Percentiles rank a stretch among this genome's conserved stretches.
phyloP scores from a whole-genome alignment of 169 alveolate genomes.

The Cryptosporidium meleagridis region DNA sequence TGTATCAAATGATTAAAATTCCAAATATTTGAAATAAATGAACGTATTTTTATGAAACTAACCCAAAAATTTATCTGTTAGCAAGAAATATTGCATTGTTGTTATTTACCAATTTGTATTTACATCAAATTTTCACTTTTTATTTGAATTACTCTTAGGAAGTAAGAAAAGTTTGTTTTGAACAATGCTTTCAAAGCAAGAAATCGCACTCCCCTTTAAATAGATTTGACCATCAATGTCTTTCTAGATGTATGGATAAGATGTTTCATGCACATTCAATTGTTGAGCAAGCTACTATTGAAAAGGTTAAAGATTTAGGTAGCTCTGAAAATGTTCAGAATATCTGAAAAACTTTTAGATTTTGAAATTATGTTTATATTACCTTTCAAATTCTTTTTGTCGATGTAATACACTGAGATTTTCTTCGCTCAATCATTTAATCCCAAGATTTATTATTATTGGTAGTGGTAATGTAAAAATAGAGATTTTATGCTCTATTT shows the following conservation, averaged over 20 bases:
- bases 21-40: background rate
- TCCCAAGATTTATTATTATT: background rate
- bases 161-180: conserved; percentile 53
- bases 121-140: conserved; percentile 1
- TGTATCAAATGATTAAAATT: too few relatives aligned
- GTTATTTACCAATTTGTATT: background rate
- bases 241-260: conserved; percentile 70
- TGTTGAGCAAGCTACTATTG: conserved; percentile 37
- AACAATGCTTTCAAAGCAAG: conserved; percentile 42
- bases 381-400: background rate
- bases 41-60: too few relatives aligned
- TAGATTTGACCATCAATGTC: conserved; percentile 39
- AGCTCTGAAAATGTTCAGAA: background rate
- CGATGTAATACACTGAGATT: background rate
- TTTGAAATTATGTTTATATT: background rate
- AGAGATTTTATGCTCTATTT: too few relatives aligned
- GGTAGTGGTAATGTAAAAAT: background rate
- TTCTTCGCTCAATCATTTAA: too few relatives aligned
- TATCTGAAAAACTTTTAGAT: background rate
- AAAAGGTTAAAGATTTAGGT: conserved; percentile 8
- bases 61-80: background rate
- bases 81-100: background rate
- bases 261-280: conserved; percentile 43
- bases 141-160: conserved; percentile 10
- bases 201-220: conserved; percentile 45